Conservation (phyloP, 2,329 filamentous ascomycete genomes). For the Sarocladiaceae sp. region DNA sequence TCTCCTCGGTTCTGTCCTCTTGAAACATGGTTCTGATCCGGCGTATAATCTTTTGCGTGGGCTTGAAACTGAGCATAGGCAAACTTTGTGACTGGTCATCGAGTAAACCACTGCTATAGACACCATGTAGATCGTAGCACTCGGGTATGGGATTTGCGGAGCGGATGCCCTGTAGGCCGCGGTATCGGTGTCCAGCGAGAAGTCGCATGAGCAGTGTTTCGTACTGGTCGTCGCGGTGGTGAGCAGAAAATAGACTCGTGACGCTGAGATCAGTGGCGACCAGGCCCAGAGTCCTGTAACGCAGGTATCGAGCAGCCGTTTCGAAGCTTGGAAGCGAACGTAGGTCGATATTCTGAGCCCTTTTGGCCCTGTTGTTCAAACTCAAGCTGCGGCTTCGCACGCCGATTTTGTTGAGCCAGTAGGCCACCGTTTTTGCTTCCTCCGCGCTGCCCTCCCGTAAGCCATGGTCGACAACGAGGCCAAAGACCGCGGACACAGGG, state of each 20-base stretch:
- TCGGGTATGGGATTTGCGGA: conserved; percentile 71
- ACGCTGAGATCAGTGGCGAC: conserved; percentile 51
- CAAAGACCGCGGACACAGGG: conserved; percentile 34
- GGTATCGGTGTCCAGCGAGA: conserved; percentile 58
- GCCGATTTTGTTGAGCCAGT: conserved; percentile 33
- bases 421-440: conserved; percentile 48
- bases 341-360: conserved; percentile 13
- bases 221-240: conserved; percentile 87
- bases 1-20: conserved; percentile 16
- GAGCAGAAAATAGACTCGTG: conserved; percentile 66
- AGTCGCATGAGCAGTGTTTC: conserved; percentile 86
- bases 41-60: conserved; percentile 23
- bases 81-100: conserved; percentile 36
- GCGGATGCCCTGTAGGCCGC: conserved; percentile 70
- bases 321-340: conserved; percentile 63
- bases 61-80: conserved; percentile 36
- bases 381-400: conserved; percentile 24
- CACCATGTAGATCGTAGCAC: conserved; percentile 69
- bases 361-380: conserved; percentile 42
- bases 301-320: conserved; percentile 65
- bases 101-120: conserved; percentile 60
- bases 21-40: conserved; percentile 16
- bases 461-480: conserved; percentile 55
- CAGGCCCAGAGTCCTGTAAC: conserved; percentile 67
- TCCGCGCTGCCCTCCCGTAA: conserved; percentile 46